Evolutionary conservation across 2,329 filamentous ascomycete genomes (phyloP).

Genomic region (Zymoseptoria pseudotritici): DNA sequence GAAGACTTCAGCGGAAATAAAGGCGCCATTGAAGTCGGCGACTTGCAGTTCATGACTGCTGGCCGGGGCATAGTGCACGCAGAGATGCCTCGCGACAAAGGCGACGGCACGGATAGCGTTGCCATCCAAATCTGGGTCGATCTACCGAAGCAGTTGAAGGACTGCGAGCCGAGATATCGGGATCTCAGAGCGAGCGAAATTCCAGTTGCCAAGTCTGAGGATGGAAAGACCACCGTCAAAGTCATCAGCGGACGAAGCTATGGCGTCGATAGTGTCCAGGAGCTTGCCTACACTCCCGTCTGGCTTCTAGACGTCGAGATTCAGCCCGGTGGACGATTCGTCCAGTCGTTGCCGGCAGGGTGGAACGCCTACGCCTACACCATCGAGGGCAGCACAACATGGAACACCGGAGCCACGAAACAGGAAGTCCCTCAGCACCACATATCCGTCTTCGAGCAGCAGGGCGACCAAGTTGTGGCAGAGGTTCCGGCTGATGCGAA

Average conservation of each 20-base stretch:
- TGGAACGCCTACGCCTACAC: conserved; percentile 92
- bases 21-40: conserved; percentile 78
- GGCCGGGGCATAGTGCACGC: conserved; percentile 88
- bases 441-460: conserved; percentile 79
- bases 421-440: conserved; percentile 61
- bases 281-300: conserved; percentile 93
- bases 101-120: conserved; percentile 68
- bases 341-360: conserved; percentile 65
- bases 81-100: conserved; percentile 81
- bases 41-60: conserved; percentile 97
- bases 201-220: conserved; percentile 62
- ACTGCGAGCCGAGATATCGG: conserved; percentile 84
- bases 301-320: conserved; percentile 85
- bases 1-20: conserved; percentile 84
- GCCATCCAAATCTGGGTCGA: conserved; percentile 97
- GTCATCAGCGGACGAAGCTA: conserved; percentile 82
- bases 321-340: conserved; percentile 67
- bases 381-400: conserved; percentile 63
- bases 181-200: conserved; percentile 76
- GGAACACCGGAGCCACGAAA: conserved; percentile 48
- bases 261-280: conserved; percentile 77
- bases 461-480: conserved; percentile 68
- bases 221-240: conserved; percentile 70
- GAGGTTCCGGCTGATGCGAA: conserved; percentile 61
- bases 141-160: conserved; percentile 71